phyloP scores from a whole-genome alignment of 768 basidiomycete genomes.

The Tephrocybe sp. region DNA sequence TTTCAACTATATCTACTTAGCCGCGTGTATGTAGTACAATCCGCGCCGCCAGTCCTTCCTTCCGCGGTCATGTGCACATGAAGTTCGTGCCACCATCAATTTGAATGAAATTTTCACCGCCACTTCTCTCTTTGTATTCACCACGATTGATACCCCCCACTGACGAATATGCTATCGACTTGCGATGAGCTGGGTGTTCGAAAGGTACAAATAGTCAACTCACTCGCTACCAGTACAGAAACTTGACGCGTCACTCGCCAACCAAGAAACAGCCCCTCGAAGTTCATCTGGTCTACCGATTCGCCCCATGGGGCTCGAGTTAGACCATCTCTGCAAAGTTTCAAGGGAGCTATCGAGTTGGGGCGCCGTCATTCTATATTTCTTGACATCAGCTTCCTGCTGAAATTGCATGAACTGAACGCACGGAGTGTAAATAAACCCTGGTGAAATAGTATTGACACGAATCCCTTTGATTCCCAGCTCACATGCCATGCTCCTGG shows the following conservation, averaged over 20 bases:
- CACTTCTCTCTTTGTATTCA: constrained; percentile 23
- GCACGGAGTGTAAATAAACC: constrained; percentile 68
- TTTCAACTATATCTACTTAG: too few relatives aligned
- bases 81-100: too few relatives aligned
- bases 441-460: constrained; percentile 76
- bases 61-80: too few relatives aligned
- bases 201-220: constrained; percentile 26
- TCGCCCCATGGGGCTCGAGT: constrained; percentile 63
- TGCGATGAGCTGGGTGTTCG: neutral
- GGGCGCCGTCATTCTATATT: constrained; percentile 65
- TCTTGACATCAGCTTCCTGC: neutral
- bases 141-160: constrained; percentile 63
- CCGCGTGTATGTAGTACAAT: too few relatives aligned
- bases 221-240: constrained; percentile 83
- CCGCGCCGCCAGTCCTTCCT: too few relatives aligned
- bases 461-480: constrained; percentile 63
- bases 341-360: constrained; percentile 61
- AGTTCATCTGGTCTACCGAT: constrained; percentile 71
- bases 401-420: constrained; percentile 10
- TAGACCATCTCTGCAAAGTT: constrained; percentile 61
- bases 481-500: constrained; percentile 77
- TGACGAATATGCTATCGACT: constrained; percentile 50
- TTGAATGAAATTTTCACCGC: too few relatives aligned
- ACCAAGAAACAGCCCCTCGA: constrained; percentile 67
- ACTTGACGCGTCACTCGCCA: constrained; percentile 71